A percentile compares a stretch with the other conserved stretches of the same genome.
Conservation (phyloP, 306 rosid species). For the Astragalus membranaceus region DNA sequence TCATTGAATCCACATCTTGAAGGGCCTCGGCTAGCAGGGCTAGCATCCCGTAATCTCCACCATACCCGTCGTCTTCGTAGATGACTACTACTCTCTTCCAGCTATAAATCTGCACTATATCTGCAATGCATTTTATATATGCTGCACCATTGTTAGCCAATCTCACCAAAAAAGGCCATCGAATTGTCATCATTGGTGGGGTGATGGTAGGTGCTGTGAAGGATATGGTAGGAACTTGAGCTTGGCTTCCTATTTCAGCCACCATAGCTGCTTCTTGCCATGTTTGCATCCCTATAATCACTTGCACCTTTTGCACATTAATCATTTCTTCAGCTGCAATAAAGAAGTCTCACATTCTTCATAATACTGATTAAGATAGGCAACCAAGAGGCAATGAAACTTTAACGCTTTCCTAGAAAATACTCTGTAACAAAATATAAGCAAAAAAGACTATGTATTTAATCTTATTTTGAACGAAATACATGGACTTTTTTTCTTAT, state of each 20-base stretch:
- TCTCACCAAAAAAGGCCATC: slow-evolving; percentile 50
- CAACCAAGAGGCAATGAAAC: neutral
- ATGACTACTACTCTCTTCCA: slow-evolving; percentile 52
- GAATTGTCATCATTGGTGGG: slow-evolving; percentile 26
- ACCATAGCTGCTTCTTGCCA: slow-evolving; percentile 53
- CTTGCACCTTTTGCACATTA: slow-evolving; percentile 27
- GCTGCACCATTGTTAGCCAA: slow-evolving; percentile 27
- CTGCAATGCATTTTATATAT: slow-evolving; percentile 38
- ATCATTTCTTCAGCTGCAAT: slow-evolving; percentile 46
- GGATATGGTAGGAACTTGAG: slow-evolving; percentile 50
- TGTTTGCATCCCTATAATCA: slow-evolving; percentile 48
- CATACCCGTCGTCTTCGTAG: slow-evolving; percentile 45
- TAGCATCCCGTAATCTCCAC: slow-evolving; percentile 43
- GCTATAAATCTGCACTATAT: slow-evolving; percentile 24
- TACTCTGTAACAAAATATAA: too few relatives aligned
- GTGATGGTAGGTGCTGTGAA: slow-evolving; percentile 39
- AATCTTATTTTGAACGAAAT: too few relatives aligned
- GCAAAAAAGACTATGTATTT: too few relatives aligned
- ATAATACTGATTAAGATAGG: neutral
- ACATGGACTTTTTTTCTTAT: too few relatives aligned
- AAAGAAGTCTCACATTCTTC: neutral
- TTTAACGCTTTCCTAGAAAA: neutral
- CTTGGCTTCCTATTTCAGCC: slow-evolving; percentile 43
- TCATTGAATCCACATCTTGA: slow-evolving; percentile 33
- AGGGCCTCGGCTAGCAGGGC: slow-evolving; percentile 56